A percentile compares a stretch with the other conserved stretches of the same genome.
These are phyloP conservation scores for Acer negundo DNA, from an alignment of 345 rosid species.

Conservation along the genomic window DNA sequence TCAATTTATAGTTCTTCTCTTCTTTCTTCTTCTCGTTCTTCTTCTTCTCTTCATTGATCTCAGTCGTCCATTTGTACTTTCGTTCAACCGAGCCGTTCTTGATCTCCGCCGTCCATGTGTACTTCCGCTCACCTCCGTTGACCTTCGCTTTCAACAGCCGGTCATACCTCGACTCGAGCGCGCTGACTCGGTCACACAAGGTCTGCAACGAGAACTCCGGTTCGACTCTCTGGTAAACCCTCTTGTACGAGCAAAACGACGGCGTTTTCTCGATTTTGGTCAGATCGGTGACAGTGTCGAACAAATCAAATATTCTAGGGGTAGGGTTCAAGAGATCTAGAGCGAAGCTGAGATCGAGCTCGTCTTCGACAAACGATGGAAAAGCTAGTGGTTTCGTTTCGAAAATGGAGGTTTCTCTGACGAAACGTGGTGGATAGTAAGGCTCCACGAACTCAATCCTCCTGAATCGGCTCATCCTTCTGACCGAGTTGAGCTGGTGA, in stretches of 20 bases:
- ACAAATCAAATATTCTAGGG: constrained; percentile 40
- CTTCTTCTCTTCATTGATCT: constrained; percentile 61
- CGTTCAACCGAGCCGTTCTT: constrained; percentile 60
- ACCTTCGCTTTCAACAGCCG: constrained; percentile 34
- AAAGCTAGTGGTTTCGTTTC: constrained; percentile 30
- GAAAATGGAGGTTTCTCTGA: constrained; percentile 42
- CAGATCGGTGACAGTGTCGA: constrained; percentile 63
- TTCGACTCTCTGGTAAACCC: constrained; percentile 42
- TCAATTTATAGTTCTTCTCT: constrained; percentile 74
- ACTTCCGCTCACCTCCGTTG: constrained; percentile 63
- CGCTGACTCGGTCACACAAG: constrained; percentile 61
- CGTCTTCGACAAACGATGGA: constrained; percentile 39
- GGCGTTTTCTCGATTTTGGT: constrained; percentile 51
- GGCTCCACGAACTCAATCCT: constrained; percentile 48
- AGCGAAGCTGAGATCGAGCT: constrained; percentile 33
- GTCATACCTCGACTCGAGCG: constrained; percentile 75
- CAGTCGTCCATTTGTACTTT: constrained; percentile 77
- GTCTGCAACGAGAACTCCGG: constrained; percentile 44
- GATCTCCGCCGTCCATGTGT: constrained; percentile 75
- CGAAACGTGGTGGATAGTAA: constrained; percentile 20
- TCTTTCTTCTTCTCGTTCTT: constrained; percentile 24
- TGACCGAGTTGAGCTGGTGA: constrained; percentile 13
- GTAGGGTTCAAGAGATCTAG: constrained; percentile 42
- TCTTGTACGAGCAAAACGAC: constrained; percentile 46
- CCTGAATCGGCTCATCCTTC: constrained; percentile 50